phyloP scores from a whole-genome alignment of 2,329 filamentous ascomycete species.

The Passalora sequoiae region DNA sequence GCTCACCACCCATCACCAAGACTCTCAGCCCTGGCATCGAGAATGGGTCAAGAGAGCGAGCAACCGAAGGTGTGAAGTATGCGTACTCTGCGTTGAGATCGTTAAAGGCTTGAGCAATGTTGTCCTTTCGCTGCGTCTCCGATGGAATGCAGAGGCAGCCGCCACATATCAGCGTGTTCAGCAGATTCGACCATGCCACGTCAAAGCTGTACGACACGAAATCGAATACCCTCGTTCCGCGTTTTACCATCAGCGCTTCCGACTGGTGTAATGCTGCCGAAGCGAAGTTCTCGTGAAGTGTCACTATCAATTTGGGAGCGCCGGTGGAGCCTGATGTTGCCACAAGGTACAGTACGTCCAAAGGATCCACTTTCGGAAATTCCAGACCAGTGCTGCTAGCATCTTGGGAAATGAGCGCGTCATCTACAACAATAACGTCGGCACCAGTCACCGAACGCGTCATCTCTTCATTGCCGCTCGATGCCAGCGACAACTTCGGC shows the following conservation, averaged over 20 bases:
- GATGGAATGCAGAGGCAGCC: conserved; percentile 41
- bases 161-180: conserved; percentile 4
- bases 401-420: no score
- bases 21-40: conserved; percentile 4
- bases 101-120: conserved; percentile 2
- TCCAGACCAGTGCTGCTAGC: not conserved
- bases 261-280: conserved; percentile 8
- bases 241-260: conserved; percentile 1
- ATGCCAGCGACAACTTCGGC: not conserved
- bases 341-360: conserved; percentile 11
- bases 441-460: not conserved
- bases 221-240: not conserved
- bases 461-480: not conserved
- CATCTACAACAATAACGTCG: not conserved
- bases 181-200: conserved; percentile 1
- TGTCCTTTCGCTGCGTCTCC: conserved; percentile 6
- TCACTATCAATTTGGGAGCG: conserved; percentile 4
- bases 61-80: conserved; percentile 55
- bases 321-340: conserved; percentile 49
- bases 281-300: conserved; percentile 8
- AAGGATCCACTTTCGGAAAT: not conserved
- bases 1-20: conserved; percentile 33
- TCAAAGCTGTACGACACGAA: not conserved
- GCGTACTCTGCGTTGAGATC: conserved; percentile 32
- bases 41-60: conserved; percentile 39